Conservation (phyloP, 2,329 filamentous ascomycete species). For the Aspergillus vadensis region DNA sequence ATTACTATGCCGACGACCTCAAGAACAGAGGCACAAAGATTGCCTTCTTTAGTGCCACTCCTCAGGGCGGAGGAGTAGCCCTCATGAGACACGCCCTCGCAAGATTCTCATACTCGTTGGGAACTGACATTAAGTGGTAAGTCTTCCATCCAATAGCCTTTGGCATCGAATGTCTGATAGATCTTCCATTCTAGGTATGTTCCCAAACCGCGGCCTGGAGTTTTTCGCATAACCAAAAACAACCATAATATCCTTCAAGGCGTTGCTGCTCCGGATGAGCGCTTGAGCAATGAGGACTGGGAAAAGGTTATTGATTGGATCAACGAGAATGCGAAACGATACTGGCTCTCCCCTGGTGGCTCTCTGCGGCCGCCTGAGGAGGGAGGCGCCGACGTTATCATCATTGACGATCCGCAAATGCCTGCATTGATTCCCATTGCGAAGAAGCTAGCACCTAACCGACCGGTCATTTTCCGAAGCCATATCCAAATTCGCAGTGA, state of each 20-base stretch:
- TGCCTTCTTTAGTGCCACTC: constrained; percentile 78
- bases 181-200: constrained; percentile 56
- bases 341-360: constrained; percentile 70
- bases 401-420: constrained; percentile 86
- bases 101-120: constrained; percentile 67
- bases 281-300: constrained; percentile 65
- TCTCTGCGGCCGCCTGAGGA: constrained; percentile 65
- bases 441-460: constrained; percentile 68
- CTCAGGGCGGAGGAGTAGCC: constrained; percentile 79
- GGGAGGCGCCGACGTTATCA: constrained; percentile 74
- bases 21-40: constrained; percentile 66
- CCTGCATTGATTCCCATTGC: constrained; percentile 74
- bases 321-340: constrained; percentile 69
- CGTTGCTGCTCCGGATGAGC: constrained; percentile 65
- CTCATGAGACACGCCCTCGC: constrained; percentile 80
- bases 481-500: constrained; percentile 83
- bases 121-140: constrained; percentile 73
- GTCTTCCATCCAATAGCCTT: constrained; percentile 24
- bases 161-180: background rate
- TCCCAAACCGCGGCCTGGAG: constrained; percentile 74
- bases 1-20: constrained; percentile 64
- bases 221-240: constrained; percentile 83
- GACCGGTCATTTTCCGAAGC: constrained; percentile 77
- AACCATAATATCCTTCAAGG: constrained; percentile 88
- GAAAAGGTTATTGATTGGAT: constrained; percentile 70